Percentiles rank a stretch among this genome's conserved stretches.
Evolutionary conservation across 257 asterid species (phyloP).

Genomic region (Plantago major): DNA sequence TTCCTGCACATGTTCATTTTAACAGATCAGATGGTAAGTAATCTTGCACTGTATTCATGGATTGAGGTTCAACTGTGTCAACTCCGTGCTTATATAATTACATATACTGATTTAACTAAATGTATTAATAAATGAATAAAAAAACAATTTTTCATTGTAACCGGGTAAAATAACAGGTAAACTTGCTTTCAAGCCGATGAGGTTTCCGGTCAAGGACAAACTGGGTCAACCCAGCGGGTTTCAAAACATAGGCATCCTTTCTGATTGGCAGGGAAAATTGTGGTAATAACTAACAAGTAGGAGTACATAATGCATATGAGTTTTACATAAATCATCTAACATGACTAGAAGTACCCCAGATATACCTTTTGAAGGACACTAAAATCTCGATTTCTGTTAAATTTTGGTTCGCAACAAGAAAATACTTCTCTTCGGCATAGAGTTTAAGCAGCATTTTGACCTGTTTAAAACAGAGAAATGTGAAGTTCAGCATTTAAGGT

Average conservation of each 20-base stretch:
- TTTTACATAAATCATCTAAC: not conserved
- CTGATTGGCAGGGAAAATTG: not conserved
- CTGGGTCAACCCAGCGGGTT: too few relatives aligned
- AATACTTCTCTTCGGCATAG: slow-evolving; percentile 58
- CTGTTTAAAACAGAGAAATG: slow-evolving; percentile 30
- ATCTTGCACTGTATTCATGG: too few relatives aligned
- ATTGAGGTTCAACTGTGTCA: too few relatives aligned
- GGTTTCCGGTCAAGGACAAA: too few relatives aligned
- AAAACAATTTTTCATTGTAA: not conserved
- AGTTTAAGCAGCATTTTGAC: slow-evolving; percentile 46
- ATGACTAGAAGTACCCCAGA: not conserved
- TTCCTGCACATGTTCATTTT: slow-evolving; percentile 47
- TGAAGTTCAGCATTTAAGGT: not conserved
- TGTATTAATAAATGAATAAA: too few relatives aligned
- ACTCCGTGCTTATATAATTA: too few relatives aligned
- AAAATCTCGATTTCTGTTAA: slow-evolving; percentile 49
- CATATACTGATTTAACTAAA: too few relatives aligned
- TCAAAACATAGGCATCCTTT: too few relatives aligned
- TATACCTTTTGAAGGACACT: slow-evolving; percentile 81
- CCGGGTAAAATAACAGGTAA: too few relatives aligned
- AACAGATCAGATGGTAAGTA: not conserved
- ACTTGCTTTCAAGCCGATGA: too few relatives aligned
- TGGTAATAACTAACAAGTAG: not conserved
- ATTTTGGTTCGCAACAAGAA: slow-evolving; percentile 55
- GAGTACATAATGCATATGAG: not conserved